phyloP scores from a whole-genome alignment of 2,329 filamentous ascomycete species.

The Diaporthe caulivora region DNA sequence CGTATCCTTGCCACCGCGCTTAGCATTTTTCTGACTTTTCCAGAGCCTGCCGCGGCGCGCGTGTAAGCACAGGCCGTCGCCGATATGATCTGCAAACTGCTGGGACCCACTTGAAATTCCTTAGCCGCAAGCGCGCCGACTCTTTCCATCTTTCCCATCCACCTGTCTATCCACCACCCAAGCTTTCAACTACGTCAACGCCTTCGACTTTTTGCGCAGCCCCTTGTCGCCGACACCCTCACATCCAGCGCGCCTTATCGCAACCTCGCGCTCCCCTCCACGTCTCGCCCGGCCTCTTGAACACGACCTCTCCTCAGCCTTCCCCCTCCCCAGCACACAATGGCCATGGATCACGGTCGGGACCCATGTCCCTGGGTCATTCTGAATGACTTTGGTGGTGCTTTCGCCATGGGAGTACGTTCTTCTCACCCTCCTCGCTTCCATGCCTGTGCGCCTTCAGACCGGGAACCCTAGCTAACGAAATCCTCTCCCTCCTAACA shows the following conservation, averaged over 20 bases:
- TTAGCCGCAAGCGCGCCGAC: constrained; percentile 29
- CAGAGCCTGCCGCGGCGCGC: background rate
- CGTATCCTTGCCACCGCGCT: background rate
- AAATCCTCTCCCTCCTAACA: constrained; percentile 47
- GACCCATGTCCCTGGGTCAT: constrained; percentile 98
- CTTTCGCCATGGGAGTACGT: constrained; percentile 95
- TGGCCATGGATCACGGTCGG: constrained; percentile 89
- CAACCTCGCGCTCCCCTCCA: background rate
- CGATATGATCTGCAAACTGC: background rate
- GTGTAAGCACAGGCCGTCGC: background rate
- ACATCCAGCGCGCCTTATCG: background rate
- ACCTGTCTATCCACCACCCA: constrained; percentile 3
- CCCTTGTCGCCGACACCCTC: background rate
- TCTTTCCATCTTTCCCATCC: constrained; percentile 23
- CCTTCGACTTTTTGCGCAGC: background rate
- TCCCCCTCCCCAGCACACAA: background rate
- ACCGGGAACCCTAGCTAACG: constrained; percentile 28
- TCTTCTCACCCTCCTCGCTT: background rate
- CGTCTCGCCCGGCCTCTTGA: background rate
- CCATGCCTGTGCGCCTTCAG: background rate
- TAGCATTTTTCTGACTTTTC: constrained; percentile 1
- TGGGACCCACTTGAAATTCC: constrained; percentile 29
- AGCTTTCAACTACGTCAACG: constrained; percentile 9
- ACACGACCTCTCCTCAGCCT: background rate
- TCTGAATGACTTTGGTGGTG: constrained; percentile 96